These are phyloP conservation scores for Ustilago sp. DNA, from an alignment of 1,284 basidiomycete genomes.

Conservation along the genomic window DNA sequence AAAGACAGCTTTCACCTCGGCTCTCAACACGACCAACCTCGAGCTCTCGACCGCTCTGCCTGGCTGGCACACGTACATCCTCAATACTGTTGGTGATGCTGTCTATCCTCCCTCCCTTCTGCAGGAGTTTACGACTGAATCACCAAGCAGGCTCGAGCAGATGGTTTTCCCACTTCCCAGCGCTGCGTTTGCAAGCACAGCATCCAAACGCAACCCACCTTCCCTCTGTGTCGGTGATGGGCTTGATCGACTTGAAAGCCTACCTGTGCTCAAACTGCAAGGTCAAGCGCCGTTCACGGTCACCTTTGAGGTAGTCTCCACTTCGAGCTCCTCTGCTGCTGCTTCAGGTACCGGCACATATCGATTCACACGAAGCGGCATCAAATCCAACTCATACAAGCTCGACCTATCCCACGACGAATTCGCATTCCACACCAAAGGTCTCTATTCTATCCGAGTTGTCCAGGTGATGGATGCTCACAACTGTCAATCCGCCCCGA, in stretches of 20 bases:
- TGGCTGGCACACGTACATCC: slow-evolving; percentile 87
- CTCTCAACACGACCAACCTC: slow-evolving; percentile 83
- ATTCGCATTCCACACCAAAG: slow-evolving; percentile 81
- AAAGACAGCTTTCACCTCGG: slow-evolving; percentile 79
- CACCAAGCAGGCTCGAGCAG: slow-evolving; percentile 56
- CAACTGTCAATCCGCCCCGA: slow-evolving; percentile 40
- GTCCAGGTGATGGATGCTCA: slow-evolving; percentile 57
- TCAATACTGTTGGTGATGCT: slow-evolving; percentile 86
- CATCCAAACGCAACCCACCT: slow-evolving; percentile 73
- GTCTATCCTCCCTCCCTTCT: slow-evolving; percentile 73
- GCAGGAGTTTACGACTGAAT: slow-evolving; percentile 75
- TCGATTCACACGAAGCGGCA: slow-evolving; percentile 74
- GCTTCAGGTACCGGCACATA: slow-evolving; percentile 65
- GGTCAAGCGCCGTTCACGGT: slow-evolving; percentile 91
- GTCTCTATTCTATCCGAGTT: slow-evolving; percentile 74
- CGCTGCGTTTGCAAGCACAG: slow-evolving; percentile 34
- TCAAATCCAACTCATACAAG: slow-evolving; percentile 78
- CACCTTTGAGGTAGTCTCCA: slow-evolving; percentile 75
- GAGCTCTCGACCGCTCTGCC: slow-evolving; percentile 83
- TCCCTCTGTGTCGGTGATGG: slow-evolving; percentile 74
- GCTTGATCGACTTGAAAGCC: slow-evolving; percentile 31
- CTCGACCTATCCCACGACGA: slow-evolving; percentile 82
- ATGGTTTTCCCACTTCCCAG: slow-evolving; percentile 56
- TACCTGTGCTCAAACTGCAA: slow-evolving; percentile 71
- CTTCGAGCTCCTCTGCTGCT: slow-evolving; percentile 71